phyloP scores from a whole-genome alignment of 306 rosid genomes.

The Dicorynia guianensis region DNA sequence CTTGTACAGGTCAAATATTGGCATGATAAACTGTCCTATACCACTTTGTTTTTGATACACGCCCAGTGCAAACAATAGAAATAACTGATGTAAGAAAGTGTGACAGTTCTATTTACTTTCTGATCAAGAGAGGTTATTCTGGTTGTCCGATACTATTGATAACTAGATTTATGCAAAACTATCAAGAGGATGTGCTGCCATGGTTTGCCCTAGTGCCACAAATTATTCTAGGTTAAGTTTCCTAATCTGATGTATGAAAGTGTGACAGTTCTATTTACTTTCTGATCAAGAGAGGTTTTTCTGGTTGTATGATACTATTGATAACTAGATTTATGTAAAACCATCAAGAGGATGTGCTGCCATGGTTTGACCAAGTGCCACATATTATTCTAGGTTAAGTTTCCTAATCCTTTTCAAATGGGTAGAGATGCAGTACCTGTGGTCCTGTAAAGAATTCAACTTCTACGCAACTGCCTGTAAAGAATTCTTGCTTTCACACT shows the following conservation, averaged over 20 bases:
- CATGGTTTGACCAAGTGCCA: no score
- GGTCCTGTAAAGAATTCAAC: conserved; percentile 36
- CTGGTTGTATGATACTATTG: not conserved
- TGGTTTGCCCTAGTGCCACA: no score
- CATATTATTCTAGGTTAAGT: conserved; percentile 10
- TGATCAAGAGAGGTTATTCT: conserved; percentile 3
- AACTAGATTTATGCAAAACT: not conserved
- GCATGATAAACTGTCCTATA: conserved; percentile 21
- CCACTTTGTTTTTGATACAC: not conserved
- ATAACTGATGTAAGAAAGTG: conserved; percentile 5
- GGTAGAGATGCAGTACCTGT: conserved; percentile 20
- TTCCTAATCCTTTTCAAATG: not conserved
- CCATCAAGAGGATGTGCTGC: not conserved
- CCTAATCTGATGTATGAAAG: conserved; percentile 11
- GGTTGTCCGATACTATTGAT: not conserved
- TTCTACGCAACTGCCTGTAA: conserved; percentile 41
- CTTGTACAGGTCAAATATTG: not conserved
- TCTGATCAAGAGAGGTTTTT: conserved; percentile 9
- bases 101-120: not conserved
- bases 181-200: conserved; percentile 1
- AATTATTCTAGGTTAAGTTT: no score
- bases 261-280: not conserved
- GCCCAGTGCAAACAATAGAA: conserved; percentile 20
- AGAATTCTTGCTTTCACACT: conserved; percentile 45
- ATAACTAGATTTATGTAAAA: not conserved